Evolutionary conservation across 352 stramenopile species (phyloP).

Genomic region (Pythium pectinolyticum): DNA sequence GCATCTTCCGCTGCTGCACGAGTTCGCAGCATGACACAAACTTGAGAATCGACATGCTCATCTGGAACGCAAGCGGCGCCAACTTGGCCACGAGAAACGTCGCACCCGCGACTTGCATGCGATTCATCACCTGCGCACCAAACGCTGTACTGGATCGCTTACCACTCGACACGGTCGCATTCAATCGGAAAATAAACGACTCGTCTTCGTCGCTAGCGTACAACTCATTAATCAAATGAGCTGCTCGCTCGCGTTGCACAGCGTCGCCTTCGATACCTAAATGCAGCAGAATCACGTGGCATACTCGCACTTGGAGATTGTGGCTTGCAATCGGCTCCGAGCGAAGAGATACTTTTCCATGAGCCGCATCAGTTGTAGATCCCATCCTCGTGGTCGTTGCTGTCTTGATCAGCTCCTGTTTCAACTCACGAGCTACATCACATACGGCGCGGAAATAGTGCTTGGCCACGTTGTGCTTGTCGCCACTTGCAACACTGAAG

Average conservation of each 20-base stretch:
- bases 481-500: constrained; percentile 31
- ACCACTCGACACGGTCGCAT: constrained; percentile 13
- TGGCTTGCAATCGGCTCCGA: neutral
- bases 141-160: constrained; percentile 24
- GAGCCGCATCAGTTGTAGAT: neutral
- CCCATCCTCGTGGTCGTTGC: neutral
- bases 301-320: constrained; percentile 40
- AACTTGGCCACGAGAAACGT: constrained; percentile 41
- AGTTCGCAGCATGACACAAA: constrained; percentile 39
- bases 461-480: constrained; percentile 39
- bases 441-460: constrained; percentile 39
- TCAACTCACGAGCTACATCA: constrained; percentile 12
- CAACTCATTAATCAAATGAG: neutral
- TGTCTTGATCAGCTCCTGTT: constrained; percentile 1
- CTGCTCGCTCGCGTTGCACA: constrained; percentile 17
- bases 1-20: constrained; percentile 50
- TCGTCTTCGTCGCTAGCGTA: neutral
- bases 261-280: constrained; percentile 44
- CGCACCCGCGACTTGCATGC: constrained; percentile 34
- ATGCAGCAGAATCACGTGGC: constrained; percentile 51
- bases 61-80: constrained; percentile 26
- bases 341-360: too few relatives aligned
- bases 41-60: constrained; percentile 47
- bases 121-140: constrained; percentile 28
- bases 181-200: constrained; percentile 11